phyloP scores from a whole-genome alignment of 2,329 filamentous ascomycete species.

The Thielaviopsis euricoi region DNA sequence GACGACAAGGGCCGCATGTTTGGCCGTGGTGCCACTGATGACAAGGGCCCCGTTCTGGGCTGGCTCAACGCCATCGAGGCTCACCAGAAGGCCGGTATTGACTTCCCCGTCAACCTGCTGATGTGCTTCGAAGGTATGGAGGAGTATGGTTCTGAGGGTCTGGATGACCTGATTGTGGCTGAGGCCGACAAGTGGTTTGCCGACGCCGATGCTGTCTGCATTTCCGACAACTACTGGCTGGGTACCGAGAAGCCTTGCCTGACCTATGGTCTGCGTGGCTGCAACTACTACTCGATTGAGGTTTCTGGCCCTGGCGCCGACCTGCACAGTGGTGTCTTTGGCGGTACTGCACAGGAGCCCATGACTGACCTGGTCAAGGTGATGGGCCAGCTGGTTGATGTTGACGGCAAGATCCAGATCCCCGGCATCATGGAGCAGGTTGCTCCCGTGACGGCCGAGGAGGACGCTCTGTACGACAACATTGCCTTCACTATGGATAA shows the following conservation, averaged over 20 bases:
- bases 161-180: slow-evolving; percentile 83
- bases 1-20: slow-evolving; percentile 92
- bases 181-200: slow-evolving; percentile 93
- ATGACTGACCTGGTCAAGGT: slow-evolving; percentile 90
- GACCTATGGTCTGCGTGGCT: slow-evolving; percentile 90
- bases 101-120: slow-evolving; percentile 91
- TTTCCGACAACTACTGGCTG: slow-evolving; percentile 99
- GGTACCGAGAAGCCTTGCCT: slow-evolving; percentile 96
- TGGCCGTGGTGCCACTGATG: slow-evolving; percentile 86
- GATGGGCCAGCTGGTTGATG: slow-evolving; percentile 71
- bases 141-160: slow-evolving; percentile 90
- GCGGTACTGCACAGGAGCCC: slow-evolving; percentile 88
- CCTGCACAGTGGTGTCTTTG: slow-evolving; percentile 92
- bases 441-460: slow-evolving; percentile 70
- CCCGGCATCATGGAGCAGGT: slow-evolving; percentile 91
- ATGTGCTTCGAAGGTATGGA: slow-evolving; percentile 99
- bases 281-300: slow-evolving; percentile 94
- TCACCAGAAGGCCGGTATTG: slow-evolving; percentile 84
- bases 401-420: slow-evolving; percentile 81
- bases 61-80: slow-evolving; percentile 98
- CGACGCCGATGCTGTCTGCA: slow-evolving; percentile 90
- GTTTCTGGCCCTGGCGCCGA: slow-evolving; percentile 84
- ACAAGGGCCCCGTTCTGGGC: slow-evolving; percentile 92
- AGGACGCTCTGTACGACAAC: slow-evolving; percentile 70
- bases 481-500: slow-evolving; percentile 97